These are phyloP conservation scores for Mucor indicus DNA, from an alignment of 371 early-diverging fungal species.

Conservation along the genomic window DNA sequence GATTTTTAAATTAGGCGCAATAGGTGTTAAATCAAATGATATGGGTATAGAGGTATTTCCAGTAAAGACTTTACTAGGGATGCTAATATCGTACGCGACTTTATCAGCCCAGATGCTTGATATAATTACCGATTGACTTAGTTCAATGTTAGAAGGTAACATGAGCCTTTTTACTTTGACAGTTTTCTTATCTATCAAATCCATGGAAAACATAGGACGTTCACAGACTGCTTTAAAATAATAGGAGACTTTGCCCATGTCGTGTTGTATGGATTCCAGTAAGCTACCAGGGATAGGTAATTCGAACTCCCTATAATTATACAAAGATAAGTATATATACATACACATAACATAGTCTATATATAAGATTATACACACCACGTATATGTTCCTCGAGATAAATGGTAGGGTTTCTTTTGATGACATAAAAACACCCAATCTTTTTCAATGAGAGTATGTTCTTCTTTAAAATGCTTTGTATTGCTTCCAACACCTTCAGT, in stretches of 20 bases:
- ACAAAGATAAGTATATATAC: not conserved
- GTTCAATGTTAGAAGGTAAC: conserved; percentile 10
- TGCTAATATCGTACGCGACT: conserved; percentile 23
- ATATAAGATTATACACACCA: conserved; percentile 32
- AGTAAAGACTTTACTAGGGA: conserved; percentile 20
- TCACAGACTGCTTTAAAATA: conserved; percentile 34
- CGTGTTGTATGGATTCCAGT: conserved; percentile 35
- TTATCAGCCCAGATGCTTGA: conserved; percentile 28
- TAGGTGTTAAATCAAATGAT: conserved; percentile 20
- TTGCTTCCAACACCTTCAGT: conserved; percentile 24
- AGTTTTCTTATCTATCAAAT: conserved; percentile 21
- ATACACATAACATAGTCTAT: not conserved
- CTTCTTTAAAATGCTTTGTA: conserved; percentile 9
- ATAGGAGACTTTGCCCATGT: conserved; percentile 25
- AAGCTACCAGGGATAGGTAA: conserved; percentile 35
- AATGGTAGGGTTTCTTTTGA: conserved; percentile 16
- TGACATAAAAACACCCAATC: conserved; percentile 18
- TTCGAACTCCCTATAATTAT: conserved; percentile 30
- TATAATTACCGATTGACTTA: conserved; percentile 18
- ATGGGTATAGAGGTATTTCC: conserved; percentile 17
- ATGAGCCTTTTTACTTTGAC: conserved; percentile 16
- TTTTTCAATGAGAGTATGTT: conserved; percentile 17
- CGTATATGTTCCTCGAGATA: conserved; percentile 20
- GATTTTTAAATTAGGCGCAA: conserved; percentile 16
- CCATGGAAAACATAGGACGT: conserved; percentile 28